Evolutionary conservation across 148 eudicot species (phyloP), one percentile per base, ranked within the genome.

Genomic region (Heliosperma pusillum): DNA sequence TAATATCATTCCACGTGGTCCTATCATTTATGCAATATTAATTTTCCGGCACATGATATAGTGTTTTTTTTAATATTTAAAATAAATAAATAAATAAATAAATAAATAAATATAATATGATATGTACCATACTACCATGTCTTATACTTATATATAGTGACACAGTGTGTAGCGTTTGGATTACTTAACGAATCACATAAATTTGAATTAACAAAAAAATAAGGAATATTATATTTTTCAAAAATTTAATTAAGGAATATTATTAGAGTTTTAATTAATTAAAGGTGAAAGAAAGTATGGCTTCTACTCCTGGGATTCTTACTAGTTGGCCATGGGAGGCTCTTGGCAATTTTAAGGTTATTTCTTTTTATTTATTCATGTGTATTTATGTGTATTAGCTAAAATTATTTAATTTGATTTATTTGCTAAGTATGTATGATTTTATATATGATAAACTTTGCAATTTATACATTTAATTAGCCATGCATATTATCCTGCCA

Each of bases 261-360:
- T 36, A 4, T 36, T 36, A 36, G 42, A 36, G 17, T 11, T 0
- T 0, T 50, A 50, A 47, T 50, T 50, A 50, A 42, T 42, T 42
- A 42, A 24, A 65, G 36, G 44, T 26, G 25, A 19, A 15, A 17
- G 22, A 7, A 65, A 16, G 24, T 65, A 77, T 77, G 80, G 80
- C 80, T 22, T 47, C 80, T 3, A 77, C 69, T 53, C 80, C 80
- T 30, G 80, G 80, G 33, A 20, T 77, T 63, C 80, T 77, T 15
- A 77, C 80, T 3, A 70, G 71, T 19, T 77, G 80, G 80, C 80
- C 80, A 61, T 77, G 80, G 80, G 80, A 77, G 59, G 36, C 70
- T 71, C 80, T 77, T 20, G 80, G 80, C 3, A 77, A 61, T 68
- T 77, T 71, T 52, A 77, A 77, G 80, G 80, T 77, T 33, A 26